Conservation (phyloP, 352 stramenopile genomes). For the Elongisporangium senticosum region DNA sequence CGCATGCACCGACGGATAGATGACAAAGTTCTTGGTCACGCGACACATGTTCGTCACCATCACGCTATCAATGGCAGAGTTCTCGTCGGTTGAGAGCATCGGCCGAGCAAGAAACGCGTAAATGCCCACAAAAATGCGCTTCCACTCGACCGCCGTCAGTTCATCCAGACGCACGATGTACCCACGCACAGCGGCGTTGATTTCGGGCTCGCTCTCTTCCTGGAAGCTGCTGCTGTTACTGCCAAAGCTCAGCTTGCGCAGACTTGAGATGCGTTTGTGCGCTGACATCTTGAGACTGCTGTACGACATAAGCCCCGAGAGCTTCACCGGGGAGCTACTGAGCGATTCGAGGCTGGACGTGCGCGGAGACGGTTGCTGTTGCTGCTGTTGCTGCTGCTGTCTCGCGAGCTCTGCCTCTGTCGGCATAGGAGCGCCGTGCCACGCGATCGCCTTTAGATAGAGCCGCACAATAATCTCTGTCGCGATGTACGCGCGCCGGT, state of each 20-base stretch:
- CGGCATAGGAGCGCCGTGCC: conserved; percentile 51
- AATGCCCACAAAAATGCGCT: conserved; percentile 58
- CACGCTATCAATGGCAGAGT: conserved; percentile 35
- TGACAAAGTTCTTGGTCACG: conserved; percentile 64
- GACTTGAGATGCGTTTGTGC: neutral
- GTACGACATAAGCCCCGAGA: neutral
- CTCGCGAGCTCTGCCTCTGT: conserved; percentile 2
- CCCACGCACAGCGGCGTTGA: conserved; percentile 36
- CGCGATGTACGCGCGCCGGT: conserved; percentile 49
- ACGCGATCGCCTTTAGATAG: conserved; percentile 69
- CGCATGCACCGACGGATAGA: conserved; percentile 56
- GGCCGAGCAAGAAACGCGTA: conserved; percentile 46
- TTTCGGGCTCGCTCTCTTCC: conserved; percentile 14
- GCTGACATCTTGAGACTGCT: neutral
- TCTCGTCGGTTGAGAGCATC: conserved; percentile 11
- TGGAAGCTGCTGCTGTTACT: conserved; percentile 28
- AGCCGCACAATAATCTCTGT: conserved; percentile 73
- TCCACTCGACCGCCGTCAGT: conserved; percentile 58
- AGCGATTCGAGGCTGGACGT: neutral
- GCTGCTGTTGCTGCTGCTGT: conserved; percentile 7
- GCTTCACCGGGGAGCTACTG: neutral
- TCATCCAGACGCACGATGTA: conserved; percentile 66
- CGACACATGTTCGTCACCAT: conserved; percentile 64
- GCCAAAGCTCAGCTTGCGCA: neutral
- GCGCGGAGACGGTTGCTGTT: neutral